A percentile compares a stretch with the other conserved stretches of the same genome.
Conservation (phyloP, 2,329 filamentous ascomycete species). For the Fusarium torreyae region DNA sequence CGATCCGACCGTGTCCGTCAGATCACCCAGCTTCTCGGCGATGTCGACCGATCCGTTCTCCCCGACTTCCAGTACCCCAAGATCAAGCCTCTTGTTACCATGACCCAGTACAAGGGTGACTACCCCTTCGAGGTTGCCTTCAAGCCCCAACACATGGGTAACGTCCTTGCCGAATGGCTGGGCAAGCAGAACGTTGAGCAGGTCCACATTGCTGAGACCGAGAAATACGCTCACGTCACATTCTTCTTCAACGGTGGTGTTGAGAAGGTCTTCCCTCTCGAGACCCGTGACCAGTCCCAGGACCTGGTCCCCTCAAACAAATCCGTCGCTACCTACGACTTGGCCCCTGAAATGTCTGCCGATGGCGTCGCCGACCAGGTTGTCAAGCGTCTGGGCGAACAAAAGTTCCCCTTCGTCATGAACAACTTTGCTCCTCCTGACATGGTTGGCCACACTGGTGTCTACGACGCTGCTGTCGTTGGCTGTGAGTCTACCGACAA, state of each 20-base stretch:
- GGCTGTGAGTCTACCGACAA: constrained; percentile 90
- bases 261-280: constrained; percentile 94
- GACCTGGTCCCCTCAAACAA: constrained; percentile 90
- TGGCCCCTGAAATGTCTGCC: constrained; percentile 96
- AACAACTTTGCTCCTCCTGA: constrained; percentile 99
- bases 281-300: constrained; percentile 87
- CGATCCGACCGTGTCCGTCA: constrained; percentile 97
- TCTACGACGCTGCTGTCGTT: constrained; percentile 93
- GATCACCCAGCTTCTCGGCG: constrained; percentile 93
- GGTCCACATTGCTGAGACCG: constrained; percentile 97
- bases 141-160: constrained; percentile 94
- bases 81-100: constrained; percentile 87
- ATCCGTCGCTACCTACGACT: constrained; percentile 92
- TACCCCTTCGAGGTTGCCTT: constrained; percentile 95
- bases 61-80: constrained; percentile 96
- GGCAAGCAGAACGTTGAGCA: constrained; percentile 91
- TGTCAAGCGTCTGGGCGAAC: constrained; percentile 85
- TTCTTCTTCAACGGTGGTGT: constrained; percentile 99
- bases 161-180: constrained; percentile 98
- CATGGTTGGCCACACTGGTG: constrained; percentile 99
- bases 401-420: constrained; percentile 97
- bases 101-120: constrained; percentile 98
- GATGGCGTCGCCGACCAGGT: constrained; percentile 91
- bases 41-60: constrained; percentile 89
- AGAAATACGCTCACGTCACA: constrained; percentile 99